These are phyloP conservation scores for Fremontodendron californicum DNA, from an alignment of 345 rosid species.

Conservation along the genomic window DNA sequence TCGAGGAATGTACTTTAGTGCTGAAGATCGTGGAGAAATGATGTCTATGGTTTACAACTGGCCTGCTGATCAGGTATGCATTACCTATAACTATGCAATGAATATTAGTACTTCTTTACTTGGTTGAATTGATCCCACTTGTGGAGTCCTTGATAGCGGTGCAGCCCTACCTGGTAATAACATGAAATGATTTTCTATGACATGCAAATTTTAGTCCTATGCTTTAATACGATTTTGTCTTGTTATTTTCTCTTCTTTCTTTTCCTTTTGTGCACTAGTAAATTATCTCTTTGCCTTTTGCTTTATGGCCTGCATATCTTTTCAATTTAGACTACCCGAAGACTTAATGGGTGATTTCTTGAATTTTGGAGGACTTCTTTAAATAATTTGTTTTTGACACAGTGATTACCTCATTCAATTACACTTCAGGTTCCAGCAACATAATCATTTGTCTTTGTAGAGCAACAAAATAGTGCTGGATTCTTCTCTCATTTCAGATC, in stretches of 20 bases:
- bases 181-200: background rate
- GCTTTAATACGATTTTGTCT: background rate
- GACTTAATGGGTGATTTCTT: background rate
- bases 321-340: background rate
- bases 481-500: background rate
- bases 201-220: background rate
- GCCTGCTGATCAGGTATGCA: conserved; percentile 92
- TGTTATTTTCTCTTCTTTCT: background rate
- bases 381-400: background rate
- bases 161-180: background rate
- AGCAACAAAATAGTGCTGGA: background rate
- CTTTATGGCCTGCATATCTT: background rate
- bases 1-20: conserved; percentile 96
- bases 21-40: conserved; percentile 97
- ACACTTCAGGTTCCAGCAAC: background rate
- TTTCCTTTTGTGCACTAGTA: background rate
- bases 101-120: conserved; percentile 9
- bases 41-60: conserved; percentile 99
- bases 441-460: background rate
- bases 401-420: background rate
- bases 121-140: conserved; percentile 7
- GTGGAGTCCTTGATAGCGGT: conserved; percentile 3
- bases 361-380: background rate
- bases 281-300: background rate
- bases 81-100: conserved; percentile 10